Base-by-base conservation (phyloP, 441 rosid genomes). In the Adansonia madagascariensis region DNA sequence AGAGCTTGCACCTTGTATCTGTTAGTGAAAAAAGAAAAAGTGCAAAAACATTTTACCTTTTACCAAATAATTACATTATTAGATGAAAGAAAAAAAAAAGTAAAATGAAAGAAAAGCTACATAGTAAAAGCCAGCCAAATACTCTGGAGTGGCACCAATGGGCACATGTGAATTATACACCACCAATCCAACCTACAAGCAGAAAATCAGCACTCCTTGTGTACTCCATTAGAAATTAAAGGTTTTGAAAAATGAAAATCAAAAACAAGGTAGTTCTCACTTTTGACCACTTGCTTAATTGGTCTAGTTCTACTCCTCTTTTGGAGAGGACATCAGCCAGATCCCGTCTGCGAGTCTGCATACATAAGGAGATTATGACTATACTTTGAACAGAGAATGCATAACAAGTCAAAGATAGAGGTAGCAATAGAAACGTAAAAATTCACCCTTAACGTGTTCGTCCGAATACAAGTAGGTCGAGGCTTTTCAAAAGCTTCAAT, bases 61-160 rank as follows among this genome's bases (percentile, higher is more conserved):
- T 50, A 24, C 57, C 2, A 75, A 61, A 44, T n/a, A 74, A 11
- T 74, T 8, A 61, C 8, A 49, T 39, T 4, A 62, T 31, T 31
- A 31, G 39, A 15, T 47, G 24, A 24, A 24, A 24, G 2, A 35
- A 47, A 64, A 22, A n/a, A 14, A 68, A 74, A 35, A 15, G 68
- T 61, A 60, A 60, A 78, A 79, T 14, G 14, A 65, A 49, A 71
- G 53, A 71, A 47, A 53, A 81, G 44, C 46, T 82, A 92, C 97
- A 90, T 93, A 94, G 84, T 95, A 95, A 82, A 81, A 88, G 50
- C 97, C 97, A 69, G 95, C 94, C 94, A 94, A 87, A 84, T 94
- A 95, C 84, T 95, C 99, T 76, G 99, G 99, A 74, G 99, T 95
- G 68, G 99, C 97, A 80, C 99, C 99, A 44, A 95, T 88, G n/a